Base-by-base conservation (phyloP, 441 rosid species). In the Aleurites moluccanus region DNA sequence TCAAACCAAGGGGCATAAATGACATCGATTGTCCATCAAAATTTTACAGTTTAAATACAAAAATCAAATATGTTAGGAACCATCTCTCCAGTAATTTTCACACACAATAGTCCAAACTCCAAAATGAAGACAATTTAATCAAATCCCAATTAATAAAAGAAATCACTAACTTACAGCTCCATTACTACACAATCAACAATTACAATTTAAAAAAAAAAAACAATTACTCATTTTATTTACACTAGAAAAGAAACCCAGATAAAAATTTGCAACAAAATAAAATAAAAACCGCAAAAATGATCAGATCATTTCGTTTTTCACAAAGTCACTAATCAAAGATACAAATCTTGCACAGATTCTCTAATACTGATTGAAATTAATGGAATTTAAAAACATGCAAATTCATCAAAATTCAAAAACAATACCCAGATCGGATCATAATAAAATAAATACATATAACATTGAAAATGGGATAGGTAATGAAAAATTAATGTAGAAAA, bases 381-480 rank as follows among this genome's bases (percentile, higher is more conserved):
- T 27, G 28, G 28, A 27, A 1, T 27, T 1, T 1, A 27, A 27
- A 27, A 27, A 50, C 20, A 13, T 25, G 21, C 21, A 64, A 16
- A 66, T 5, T 47, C 13, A 9, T 1, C 49, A 14, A 64, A 40
- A 40, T 4, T 20, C 28, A n/a, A n/a, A 18, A 56, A 47, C 35
- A 73, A 45, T 28, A 69, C 73, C 79, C 81, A 71, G 77, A 73
- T 76, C 75, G 74, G 79, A 83, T 76, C 81, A 77, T 0, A 6
- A 38, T n/a, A 79, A 56, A 49, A 30, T 52, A 65, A 14, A 45
- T 47, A 47, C 7, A 53, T 10, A n/a, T 52, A 76, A 64, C 23
- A 47, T 11, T 3, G 8, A 52, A 28, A 33, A 72, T 52, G 8
- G 72, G 72, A 68, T 49, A 64, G 38, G 15, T 27, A 27, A 27